phyloP scores from a whole-genome alignment of 495 filamentous ascomycete species.

The Copromyces sp. region DNA sequence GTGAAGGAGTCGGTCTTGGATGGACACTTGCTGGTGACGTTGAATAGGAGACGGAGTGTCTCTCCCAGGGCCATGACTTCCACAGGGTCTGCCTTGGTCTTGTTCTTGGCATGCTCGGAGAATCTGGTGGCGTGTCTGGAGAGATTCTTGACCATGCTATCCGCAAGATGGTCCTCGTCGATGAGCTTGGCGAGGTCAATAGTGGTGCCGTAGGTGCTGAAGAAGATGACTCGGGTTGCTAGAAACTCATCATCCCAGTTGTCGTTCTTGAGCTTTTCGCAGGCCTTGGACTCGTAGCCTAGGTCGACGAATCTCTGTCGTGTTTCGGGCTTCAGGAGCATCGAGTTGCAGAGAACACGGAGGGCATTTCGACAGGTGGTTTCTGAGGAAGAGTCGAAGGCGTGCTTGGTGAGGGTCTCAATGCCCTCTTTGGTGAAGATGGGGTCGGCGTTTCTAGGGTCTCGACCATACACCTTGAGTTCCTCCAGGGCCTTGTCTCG shows the following conservation, averaged over 20 bases:
- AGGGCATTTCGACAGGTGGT: constrained; percentile 67
- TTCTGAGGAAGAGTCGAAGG: constrained; percentile 49
- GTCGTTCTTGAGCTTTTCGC: constrained; percentile 64
- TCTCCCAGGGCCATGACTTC: constrained; percentile 74
- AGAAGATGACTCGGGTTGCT: constrained; percentile 68
- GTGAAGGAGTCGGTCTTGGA: constrained; percentile 50
- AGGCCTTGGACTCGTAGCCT: constrained; percentile 60
- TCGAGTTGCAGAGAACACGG: constrained; percentile 77
- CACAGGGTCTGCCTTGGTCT: constrained; percentile 44
- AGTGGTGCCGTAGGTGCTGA: constrained; percentile 74
- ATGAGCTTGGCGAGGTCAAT: constrained; percentile 59
- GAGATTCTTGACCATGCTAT: constrained; percentile 59
- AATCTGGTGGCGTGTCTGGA: constrained; percentile 46
- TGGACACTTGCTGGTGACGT: constrained; percentile 60
- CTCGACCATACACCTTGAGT: constrained; percentile 69
- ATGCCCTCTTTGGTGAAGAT: constrained; percentile 81
- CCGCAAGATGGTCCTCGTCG: constrained; percentile 57
- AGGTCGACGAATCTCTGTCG: constrained; percentile 75
- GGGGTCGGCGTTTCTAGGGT: constrained; percentile 57
- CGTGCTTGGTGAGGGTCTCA: constrained; percentile 57
- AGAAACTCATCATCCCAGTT: constrained; percentile 84
- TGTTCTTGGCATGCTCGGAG: constrained; percentile 11
- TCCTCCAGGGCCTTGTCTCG: constrained; percentile 53
- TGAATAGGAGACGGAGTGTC: constrained; percentile 82
- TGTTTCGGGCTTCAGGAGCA: constrained; percentile 59